Base-by-base conservation (phyloP, 306 rosid genomes). In the Oxytropis ochrocephala region DNA sequence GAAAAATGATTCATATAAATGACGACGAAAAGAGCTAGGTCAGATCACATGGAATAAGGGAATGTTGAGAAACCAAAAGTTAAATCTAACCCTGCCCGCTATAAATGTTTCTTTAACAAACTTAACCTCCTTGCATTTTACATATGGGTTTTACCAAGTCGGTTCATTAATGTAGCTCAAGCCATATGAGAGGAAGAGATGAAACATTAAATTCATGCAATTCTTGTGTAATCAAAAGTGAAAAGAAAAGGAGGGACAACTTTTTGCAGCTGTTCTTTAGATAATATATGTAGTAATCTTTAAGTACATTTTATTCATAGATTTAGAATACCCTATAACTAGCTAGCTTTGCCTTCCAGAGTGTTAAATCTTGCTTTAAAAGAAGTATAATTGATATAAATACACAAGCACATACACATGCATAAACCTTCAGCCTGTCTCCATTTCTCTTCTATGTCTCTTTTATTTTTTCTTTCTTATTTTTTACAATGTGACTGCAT, bases 231-330 rank as follows among this genome's bases (percentile, higher is more conserved):
- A 21, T 58, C 69, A 58, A 66, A 62, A 52, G 71, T 5, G 10
- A 32, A 24, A 43, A 47, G 18, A 44, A 46, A 44, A 30, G 39
- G 65, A 60, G 67, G 63, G 80, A 73, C 82, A 77, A 73, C 67
- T 76, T 79, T 82, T 79, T 64, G 51, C 21, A 42, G 17, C 6
- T 54, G 10, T 32, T 71, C 77, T 81, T 81, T 72, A 67, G 82
- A 73, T 75, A 72, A 72, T 77, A 11, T 77, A 11, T 77, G 85
- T 73, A 75, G 79, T 35, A 33, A 83, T 83, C 79, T 79, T 79
- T 83, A 30, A 66, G 60, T 77, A 68, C 76, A 72, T 63, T 69
- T 46, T 56, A 43, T 69, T 55, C 41, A 50, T 56, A 69, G 53
- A 54, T 62, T 30, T 38, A 64, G 13, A 39, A 68, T 35, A 67